Percentiles rank a stretch among this genome's conserved stretches.
These are phyloP conservation scores for Coriaria nepalensis DNA, from an alignment of 306 rosid species.

Conservation along the genomic window DNA sequence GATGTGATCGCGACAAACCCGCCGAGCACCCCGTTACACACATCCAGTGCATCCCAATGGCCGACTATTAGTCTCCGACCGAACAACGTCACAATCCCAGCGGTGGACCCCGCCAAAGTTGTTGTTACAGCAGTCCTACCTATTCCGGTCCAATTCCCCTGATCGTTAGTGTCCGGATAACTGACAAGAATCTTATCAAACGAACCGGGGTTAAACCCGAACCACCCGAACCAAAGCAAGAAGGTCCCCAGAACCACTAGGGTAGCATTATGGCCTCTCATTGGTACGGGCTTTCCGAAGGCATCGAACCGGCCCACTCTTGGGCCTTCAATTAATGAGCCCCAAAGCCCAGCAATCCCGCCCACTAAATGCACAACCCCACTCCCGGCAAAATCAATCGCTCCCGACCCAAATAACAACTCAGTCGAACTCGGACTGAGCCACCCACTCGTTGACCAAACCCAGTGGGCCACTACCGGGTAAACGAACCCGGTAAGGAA, in stretches of 20 bases:
- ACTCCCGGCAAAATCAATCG: conserved; percentile 70
- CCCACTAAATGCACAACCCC: conserved; percentile 80
- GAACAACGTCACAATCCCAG: conserved; percentile 41
- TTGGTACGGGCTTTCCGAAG: conserved; percentile 26
- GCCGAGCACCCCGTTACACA: conserved; percentile 64
- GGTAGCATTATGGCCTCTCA: conserved; percentile 50
- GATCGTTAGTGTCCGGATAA: conserved; percentile 16
- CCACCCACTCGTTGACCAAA: conserved; percentile 70
- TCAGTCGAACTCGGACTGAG: conserved; percentile 30
- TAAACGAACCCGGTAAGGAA: conserved; percentile 64
- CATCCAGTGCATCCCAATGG: conserved; percentile 62
- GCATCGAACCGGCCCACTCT: conserved; percentile 50
- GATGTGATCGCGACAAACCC: conserved; percentile 74
- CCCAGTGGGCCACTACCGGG: conserved; percentile 65
- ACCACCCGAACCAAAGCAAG: conserved; percentile 74
- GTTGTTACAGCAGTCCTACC: conserved; percentile 47
- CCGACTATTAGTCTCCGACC: conserved; percentile 40
- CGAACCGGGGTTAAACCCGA: conserved; percentile 56
- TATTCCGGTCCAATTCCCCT: conserved; percentile 50
- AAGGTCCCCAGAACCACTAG: conserved; percentile 66
- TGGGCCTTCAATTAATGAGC: conserved; percentile 59
- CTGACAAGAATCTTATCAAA: conserved; percentile 39
- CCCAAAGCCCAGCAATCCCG: conserved; percentile 62
- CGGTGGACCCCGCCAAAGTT: conserved; percentile 38
- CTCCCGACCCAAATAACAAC: conserved; percentile 46